phyloP scores from a whole-genome alignment of 108 stramenopile genomes.

The Aurantiochytrium sp. region DNA sequence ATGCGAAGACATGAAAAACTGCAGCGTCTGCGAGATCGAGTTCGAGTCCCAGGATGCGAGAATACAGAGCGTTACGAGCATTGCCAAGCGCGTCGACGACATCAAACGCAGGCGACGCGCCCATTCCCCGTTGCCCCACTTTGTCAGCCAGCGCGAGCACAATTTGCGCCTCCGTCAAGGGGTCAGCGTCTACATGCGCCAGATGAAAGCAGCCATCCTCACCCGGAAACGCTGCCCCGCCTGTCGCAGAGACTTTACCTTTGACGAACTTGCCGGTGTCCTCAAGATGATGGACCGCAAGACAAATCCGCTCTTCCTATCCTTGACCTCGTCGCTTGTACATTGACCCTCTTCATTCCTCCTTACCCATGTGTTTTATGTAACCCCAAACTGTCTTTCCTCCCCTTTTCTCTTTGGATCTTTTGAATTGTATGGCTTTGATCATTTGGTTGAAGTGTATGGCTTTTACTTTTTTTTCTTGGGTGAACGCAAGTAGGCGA shows the following conservation, averaged over 20 bases:
- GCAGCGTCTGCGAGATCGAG: background rate
- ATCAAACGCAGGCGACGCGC: background rate
- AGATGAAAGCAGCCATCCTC: background rate
- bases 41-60: background rate
- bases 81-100: background rate
- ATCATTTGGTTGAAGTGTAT: too few species aligned
- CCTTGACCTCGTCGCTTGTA: background rate
- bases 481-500: too few species aligned
- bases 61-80: background rate
- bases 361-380: too few species aligned
- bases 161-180: background rate
- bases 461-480: too few species aligned
- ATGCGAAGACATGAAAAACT: background rate
- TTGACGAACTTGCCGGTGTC: background rate
- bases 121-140: background rate
- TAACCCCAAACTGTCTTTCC: too few species aligned
- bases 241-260: background rate
- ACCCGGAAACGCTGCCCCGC: background rate
- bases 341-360: background rate
- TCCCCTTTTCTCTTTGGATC: too few species aligned
- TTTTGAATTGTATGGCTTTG: too few species aligned
- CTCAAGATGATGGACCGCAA: slow-evolving; percentile 4
- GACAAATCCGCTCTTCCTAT: background rate
- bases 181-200: background rate
- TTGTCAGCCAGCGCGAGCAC: background rate